Conservation (phyloP, 495 filamentous ascomycete genomes). For the Oidiodendron maius region DNA sequence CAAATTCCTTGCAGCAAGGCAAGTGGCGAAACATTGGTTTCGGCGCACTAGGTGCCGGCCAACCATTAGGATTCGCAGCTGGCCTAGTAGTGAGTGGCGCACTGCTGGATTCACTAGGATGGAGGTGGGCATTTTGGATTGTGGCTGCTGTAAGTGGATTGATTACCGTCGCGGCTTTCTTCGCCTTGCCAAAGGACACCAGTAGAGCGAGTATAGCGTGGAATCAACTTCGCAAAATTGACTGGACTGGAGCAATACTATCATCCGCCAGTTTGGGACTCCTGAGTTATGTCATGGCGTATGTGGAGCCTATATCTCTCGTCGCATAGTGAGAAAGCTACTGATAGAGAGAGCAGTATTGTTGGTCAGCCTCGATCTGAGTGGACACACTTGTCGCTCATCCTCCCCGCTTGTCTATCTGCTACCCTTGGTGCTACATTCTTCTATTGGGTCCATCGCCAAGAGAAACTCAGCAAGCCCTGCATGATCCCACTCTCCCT, state of each 20-base stretch:
- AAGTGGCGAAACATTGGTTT: constrained; percentile 45
- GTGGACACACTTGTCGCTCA: constrained; percentile 2
- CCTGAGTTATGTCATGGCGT: constrained; percentile 42
- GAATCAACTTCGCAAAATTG: constrained; percentile 23
- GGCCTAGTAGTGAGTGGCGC: constrained; percentile 50
- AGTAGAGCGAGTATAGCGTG: too few species aligned
- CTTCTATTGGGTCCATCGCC: constrained; percentile 37
- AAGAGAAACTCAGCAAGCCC: constrained; percentile 31
- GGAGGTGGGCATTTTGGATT: constrained; percentile 45
- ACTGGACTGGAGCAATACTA: constrained; percentile 44
- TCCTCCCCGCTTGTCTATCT: constrained; percentile 13
- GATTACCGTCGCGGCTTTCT: constrained; percentile 25
- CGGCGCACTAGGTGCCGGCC: constrained; percentile 40
- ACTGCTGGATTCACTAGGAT: constrained; percentile 39
- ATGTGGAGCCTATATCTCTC: too few species aligned
- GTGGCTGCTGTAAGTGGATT: constrained; percentile 29
- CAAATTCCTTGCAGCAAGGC: constrained; percentile 27
- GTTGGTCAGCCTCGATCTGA: too few species aligned
- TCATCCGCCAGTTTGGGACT: constrained; percentile 35
- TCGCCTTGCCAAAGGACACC: constrained; percentile 29
- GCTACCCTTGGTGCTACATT: constrained; percentile 37
- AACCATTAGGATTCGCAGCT: constrained; percentile 46
- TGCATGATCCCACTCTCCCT: constrained; percentile 46
- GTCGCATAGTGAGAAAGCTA: too few species aligned
- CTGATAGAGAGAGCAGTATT: too few species aligned